Conservation (phyloP, 495 filamentous ascomycete genomes). For the Sphaerosporella brunnea region DNA sequence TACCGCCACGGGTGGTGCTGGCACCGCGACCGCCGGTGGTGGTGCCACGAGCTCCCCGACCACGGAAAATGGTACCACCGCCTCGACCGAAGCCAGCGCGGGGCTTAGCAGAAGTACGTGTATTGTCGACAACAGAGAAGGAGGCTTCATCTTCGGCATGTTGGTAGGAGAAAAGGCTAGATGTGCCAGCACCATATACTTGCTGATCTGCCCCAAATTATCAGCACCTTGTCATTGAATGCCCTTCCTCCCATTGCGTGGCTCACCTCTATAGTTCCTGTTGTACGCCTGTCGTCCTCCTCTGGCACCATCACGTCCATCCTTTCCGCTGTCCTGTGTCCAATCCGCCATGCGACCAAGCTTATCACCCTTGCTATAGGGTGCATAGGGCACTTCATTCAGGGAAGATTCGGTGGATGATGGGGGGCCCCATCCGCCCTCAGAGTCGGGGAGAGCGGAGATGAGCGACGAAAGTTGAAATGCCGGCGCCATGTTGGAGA, state of each 20-base stretch:
- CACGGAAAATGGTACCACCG: constrained; percentile 71
- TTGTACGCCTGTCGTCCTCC: constrained; percentile 78
- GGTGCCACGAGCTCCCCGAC: constrained; percentile 60
- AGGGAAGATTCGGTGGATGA: constrained; percentile 62
- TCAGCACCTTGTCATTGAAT: not conserved
- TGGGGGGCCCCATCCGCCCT: constrained; percentile 74
- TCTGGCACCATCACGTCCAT: constrained; percentile 46
- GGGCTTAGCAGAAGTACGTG: constrained; percentile 60
- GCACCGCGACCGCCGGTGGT: constrained; percentile 45
- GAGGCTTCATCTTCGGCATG: constrained; percentile 86
- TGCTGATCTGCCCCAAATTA: constrained; percentile 54
- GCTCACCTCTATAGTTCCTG: constrained; percentile 71
- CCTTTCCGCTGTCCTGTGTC: constrained; percentile 75
- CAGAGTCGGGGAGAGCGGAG: constrained; percentile 36
- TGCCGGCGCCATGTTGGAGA: constrained; percentile 13
- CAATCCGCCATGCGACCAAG: constrained; percentile 98
- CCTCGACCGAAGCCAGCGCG: constrained; percentile 65
- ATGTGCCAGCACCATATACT: constrained; percentile 81
- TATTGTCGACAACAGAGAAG: constrained; percentile 96
- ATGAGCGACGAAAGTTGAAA: constrained; percentile 30
- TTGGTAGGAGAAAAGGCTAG: constrained; percentile 72
- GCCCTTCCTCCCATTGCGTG: not conserved
- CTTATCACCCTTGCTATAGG: constrained; percentile 97
- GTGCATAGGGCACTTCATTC: constrained; percentile 87
- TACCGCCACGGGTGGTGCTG: constrained; percentile 33